A percentile compares a stretch with the other conserved stretches of the same genome.
These are phyloP conservation scores for Calonectria fujianensis DNA, from an alignment of 2,329 filamentous ascomycete genomes.

Conservation along the genomic window DNA sequence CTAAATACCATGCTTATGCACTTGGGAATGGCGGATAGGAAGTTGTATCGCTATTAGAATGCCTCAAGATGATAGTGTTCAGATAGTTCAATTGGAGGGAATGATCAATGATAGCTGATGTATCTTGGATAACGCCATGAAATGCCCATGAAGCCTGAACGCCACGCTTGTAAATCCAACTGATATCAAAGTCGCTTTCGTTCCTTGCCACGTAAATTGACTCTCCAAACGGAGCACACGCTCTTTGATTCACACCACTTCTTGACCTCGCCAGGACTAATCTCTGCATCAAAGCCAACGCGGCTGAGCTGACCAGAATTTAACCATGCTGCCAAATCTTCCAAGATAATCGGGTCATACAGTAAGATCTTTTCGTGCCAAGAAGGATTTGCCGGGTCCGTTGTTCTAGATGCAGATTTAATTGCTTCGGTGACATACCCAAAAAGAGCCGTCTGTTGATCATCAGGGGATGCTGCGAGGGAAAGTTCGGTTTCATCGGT, in stretches of 20 bases:
- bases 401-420: slow-evolving; percentile 68
- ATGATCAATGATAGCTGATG: slow-evolving; percentile 27
- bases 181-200: slow-evolving; percentile 67
- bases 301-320: slow-evolving; percentile 81
- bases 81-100: slow-evolving; percentile 5
- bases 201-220: slow-evolving; percentile 71
- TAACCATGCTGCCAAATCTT: slow-evolving; percentile 89
- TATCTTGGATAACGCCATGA: slow-evolving; percentile 29
- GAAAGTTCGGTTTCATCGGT: slow-evolving; percentile 68
- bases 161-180: slow-evolving; percentile 41
- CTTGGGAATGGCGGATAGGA: background rate
- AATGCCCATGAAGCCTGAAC: slow-evolving; percentile 38
- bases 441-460: slow-evolving; percentile 69
- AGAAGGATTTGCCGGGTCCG: slow-evolving; percentile 72
- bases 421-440: slow-evolving; percentile 74
- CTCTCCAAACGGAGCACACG: slow-evolving; percentile 87
- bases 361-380: slow-evolving; percentile 97
- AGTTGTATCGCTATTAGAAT: background rate
- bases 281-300: slow-evolving; percentile 79
- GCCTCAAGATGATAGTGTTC: background rate
- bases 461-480: slow-evolving; percentile 61
- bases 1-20: background rate
- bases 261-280: slow-evolving; percentile 81
- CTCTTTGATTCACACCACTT: slow-evolving; percentile 93
- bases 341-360: slow-evolving; percentile 92